These are phyloP conservation scores for Suhomyces anneliseae DNA, from an alignment of 1,139 yeast species.

Conservation along the genomic window DNA sequence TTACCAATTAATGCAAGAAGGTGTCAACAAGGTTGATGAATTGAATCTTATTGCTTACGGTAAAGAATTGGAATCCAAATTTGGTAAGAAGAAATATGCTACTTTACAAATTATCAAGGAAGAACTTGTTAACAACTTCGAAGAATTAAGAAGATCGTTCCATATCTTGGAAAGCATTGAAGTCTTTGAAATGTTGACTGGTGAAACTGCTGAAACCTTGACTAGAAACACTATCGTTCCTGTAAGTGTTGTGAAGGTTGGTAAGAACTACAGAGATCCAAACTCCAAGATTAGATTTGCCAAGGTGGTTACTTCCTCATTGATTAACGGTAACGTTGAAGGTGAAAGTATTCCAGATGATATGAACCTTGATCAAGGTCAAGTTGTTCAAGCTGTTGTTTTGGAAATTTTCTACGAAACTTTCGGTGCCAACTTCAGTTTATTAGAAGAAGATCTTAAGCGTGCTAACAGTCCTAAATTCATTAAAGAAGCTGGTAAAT, in stretches of 20 bases:
- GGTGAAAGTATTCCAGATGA: constrained; percentile 63
- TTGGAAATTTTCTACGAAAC: constrained; percentile 66
- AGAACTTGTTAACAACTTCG: constrained; percentile 84
- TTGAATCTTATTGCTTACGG: constrained; percentile 90
- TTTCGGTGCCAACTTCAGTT: constrained; percentile 73
- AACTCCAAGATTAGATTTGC: constrained; percentile 41
- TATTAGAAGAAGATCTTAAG: constrained; percentile 64
- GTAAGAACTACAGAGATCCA: constrained; percentile 43
- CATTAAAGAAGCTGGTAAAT: constrained; percentile 60
- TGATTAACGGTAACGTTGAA: constrained; percentile 72
- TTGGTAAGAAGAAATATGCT: constrained; percentile 75
- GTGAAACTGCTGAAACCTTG: constrained; percentile 74
- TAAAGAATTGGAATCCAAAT: constrained; percentile 78
- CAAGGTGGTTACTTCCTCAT: constrained; percentile 70
- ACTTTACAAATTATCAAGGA: constrained; percentile 85
- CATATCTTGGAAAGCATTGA: constrained; percentile 67
- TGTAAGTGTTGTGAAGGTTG: constrained; percentile 62
- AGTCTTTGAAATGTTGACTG: constrained; percentile 86
- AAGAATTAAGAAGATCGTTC: constrained; percentile 76
- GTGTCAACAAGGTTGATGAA: constrained; percentile 83
- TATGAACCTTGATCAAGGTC: constrained; percentile 56
- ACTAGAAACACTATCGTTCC: constrained; percentile 76
- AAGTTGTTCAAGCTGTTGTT: constrained; percentile 84
- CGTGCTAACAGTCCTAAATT: constrained; percentile 55
- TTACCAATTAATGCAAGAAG: constrained; percentile 76